These are phyloP conservation scores for Eremothecium cymbalariae DNA, from an alignment of 1,139 yeast species.

Conservation along the genomic window DNA sequence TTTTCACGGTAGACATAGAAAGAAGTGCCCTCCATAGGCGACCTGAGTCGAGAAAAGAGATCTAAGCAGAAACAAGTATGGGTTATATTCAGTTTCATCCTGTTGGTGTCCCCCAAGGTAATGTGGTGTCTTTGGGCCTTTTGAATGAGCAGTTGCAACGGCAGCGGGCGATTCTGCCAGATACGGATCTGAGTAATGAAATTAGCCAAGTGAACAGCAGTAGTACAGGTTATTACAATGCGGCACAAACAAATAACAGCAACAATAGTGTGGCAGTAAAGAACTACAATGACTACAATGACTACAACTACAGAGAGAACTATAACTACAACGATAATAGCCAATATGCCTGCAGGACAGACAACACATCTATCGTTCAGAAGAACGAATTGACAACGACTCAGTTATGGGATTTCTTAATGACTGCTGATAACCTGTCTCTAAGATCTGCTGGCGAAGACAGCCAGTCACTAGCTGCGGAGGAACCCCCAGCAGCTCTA, in stretches of 20 bases:
- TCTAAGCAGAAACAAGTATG: no score
- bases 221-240: no score
- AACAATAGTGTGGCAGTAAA: neutral
- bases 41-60: no score
- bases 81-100: conserved; percentile 18
- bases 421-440: conserved; percentile 3
- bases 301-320: conserved; percentile 18
- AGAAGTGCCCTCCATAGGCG: no score
- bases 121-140: conserved; percentile 11
- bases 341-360: neutral
- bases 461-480: neutral
- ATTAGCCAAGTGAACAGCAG: no score
- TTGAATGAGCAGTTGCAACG: conserved; percentile 11
- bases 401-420: conserved; percentile 1
- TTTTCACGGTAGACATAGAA: no score
- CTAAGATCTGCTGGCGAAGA: neutral
- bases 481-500: neutral
- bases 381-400: neutral
- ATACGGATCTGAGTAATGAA: no score
- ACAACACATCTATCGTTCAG: neutral
- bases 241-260: no score
- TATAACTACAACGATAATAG: conserved; percentile 1
- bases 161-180: no score
- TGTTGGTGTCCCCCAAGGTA: conserved; percentile 15
- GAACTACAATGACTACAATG: conserved; percentile 5